Conservation (phyloP, 257 asterid species). For the Solanum lycopersicoides region DNA sequence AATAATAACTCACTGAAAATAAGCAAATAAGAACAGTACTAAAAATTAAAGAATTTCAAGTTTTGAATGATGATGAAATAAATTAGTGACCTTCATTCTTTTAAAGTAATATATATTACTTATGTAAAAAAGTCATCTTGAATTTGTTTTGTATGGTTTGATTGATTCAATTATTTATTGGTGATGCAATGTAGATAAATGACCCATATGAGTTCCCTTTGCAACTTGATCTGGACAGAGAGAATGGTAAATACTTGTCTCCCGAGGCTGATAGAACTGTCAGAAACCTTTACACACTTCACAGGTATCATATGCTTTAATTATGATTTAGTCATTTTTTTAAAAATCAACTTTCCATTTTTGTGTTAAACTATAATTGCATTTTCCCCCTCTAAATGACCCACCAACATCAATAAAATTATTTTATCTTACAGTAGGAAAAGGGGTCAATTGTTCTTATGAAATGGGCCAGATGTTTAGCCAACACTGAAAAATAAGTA, state of each 20-base stretch:
- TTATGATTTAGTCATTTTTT: not conserved
- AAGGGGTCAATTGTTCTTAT: not conserved
- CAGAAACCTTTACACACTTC: conserved; percentile 83
- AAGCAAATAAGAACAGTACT: not conserved
- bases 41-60: not conserved
- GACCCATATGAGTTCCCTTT: conserved; percentile 94
- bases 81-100: not conserved
- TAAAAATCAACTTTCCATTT: not conserved
- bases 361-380: not conserved
- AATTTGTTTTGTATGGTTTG: not conserved
- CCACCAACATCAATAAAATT: not conserved
- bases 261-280: conserved; percentile 89
- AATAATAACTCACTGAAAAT: not conserved
- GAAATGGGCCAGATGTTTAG: not conserved
- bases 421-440: not conserved
- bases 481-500: not conserved
- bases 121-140: not conserved
- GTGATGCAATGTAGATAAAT: conserved; percentile 55
- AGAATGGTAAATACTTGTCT: conserved; percentile 79
- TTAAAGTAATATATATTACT: not conserved
- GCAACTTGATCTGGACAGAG: conserved; percentile 95
- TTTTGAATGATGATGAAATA: not conserved
- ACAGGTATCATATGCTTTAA: conserved; percentile 40
- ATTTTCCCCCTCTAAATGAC: not conserved
- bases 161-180: not conserved